These are phyloP conservation scores for Xylariaceae sp. DNA, from an alignment of 2,329 filamentous ascomycete genomes.

Conservation along the genomic window DNA sequence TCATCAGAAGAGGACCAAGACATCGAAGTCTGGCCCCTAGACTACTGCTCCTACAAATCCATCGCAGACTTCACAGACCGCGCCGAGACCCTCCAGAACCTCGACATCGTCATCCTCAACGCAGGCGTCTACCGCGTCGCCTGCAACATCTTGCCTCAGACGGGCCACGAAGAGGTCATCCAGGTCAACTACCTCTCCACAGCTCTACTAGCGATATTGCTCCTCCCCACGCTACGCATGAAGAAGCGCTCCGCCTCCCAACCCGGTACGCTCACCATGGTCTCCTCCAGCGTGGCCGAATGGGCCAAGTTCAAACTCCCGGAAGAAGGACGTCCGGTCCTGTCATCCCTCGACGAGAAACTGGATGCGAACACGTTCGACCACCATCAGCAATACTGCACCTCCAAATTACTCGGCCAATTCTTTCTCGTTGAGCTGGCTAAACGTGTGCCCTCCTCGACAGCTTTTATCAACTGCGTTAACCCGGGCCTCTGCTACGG, in stretches of 20 bases:
- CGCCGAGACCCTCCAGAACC: slow-evolving; percentile 29
- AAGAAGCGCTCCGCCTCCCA: slow-evolving; percentile 13
- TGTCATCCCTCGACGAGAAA: slow-evolving; percentile 5
- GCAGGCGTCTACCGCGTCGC: slow-evolving; percentile 28
- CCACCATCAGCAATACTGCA: slow-evolving; percentile 19
- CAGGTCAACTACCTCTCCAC: slow-evolving; percentile 51
- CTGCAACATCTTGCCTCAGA: not conserved
- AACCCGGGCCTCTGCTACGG: slow-evolving; percentile 20
- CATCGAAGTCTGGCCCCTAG: slow-evolving; percentile 37
- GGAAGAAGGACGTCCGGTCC: slow-evolving; percentile 3
- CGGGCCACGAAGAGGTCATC: slow-evolving; percentile 38
- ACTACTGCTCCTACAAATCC: slow-evolving; percentile 35
- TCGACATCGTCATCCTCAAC: slow-evolving; percentile 40
- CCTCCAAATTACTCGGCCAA: slow-evolving; percentile 29
- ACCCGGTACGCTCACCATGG: slow-evolving; percentile 24
- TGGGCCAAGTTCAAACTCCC: slow-evolving; percentile 7
- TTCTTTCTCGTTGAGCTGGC: slow-evolving; percentile 30
- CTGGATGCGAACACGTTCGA: not conserved
- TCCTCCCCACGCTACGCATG: slow-evolving; percentile 43
- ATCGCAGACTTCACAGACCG: slow-evolving; percentile 36
- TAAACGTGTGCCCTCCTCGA: slow-evolving; percentile 24
- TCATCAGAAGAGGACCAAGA: not conserved
- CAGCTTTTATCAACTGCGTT: slow-evolving; percentile 13
- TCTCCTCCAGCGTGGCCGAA: slow-evolving; percentile 24
- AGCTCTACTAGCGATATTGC: slow-evolving; percentile 41